phyloP scores from a whole-genome alignment of 139 green algal genomes.

The Haematococcus sp. region DNA sequence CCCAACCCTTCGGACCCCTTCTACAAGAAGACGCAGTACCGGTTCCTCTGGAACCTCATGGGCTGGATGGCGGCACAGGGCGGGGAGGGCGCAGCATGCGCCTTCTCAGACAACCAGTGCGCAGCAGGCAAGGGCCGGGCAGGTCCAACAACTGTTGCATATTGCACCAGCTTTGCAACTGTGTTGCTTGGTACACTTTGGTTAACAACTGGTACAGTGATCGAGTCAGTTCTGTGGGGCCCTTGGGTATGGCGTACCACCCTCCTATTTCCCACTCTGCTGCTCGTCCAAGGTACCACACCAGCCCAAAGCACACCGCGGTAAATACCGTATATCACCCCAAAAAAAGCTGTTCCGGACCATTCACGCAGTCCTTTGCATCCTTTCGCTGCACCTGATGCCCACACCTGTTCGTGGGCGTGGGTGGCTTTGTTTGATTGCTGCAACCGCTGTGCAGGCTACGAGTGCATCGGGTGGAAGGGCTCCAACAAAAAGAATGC shows the following conservation, averaged over 20 bases:
- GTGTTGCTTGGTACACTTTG: not conserved
- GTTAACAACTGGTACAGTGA: no score
- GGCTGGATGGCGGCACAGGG: not conserved
- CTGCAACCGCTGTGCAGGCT: not conserved
- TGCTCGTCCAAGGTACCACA: no score
- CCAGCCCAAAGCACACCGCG: no score
- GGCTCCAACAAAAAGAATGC: conserved; percentile 6
- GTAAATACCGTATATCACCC: no score
- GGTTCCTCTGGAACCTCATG: conserved; percentile 9
- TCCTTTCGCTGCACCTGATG: no score
- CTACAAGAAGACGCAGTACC: conserved; percentile 20
- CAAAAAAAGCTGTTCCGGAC: no score
- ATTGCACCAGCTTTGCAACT: not conserved
- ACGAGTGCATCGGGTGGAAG: conserved; percentile 40
- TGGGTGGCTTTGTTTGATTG: no score
- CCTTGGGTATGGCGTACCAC: no score
- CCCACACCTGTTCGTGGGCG: no score
- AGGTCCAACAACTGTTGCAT: not conserved
- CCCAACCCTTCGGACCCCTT: not conserved
- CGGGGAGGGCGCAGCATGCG: not conserved
- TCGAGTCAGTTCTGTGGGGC: no score
- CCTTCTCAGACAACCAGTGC: not conserved
- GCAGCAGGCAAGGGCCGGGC: not conserved
- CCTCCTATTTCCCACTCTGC: no score
- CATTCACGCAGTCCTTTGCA: no score